Evolutionary conservation across 2,329 filamentous ascomycete species (phyloP), one percentile per base, ranked within the genome.

Genomic region (Drechslerella stenobrocha): DNA sequence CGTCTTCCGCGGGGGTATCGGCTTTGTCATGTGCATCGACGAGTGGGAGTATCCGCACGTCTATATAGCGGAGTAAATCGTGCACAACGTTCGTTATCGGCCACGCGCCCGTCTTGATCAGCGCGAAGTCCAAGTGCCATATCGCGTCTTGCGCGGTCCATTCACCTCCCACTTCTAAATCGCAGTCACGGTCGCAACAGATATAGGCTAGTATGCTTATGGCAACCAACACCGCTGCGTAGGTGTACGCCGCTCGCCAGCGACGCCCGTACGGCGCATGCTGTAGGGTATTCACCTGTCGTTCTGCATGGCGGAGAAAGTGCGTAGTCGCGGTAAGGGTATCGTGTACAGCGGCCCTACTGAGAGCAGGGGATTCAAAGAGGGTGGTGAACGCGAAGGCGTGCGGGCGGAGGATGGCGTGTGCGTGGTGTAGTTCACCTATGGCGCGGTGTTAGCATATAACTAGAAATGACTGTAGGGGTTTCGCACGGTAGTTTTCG

Each of bases 101-200:
- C 63, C 55, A 67, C 15, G 55, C 63, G 11, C 50, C 46, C 3
- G 63, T 60, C 35, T 67, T 67, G 30, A 67, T 67, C 5, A 67
- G 26, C 3, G 55, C 63, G 40, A 67, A 67, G n/a, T 67, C 63
- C n/a, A 67, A 42, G 24, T 67, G 63, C 15, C 60, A 55, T 3
- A 67, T 67, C 2, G 35, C 34, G 56, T 67, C 63, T 15, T 67
- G 63, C 18, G 35, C 30, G 6, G 24, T 46, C 63, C 63, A 67
- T 24, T 52, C 32, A 23, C 42, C 34, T 5, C 23, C 15, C 28
- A 26, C 18, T 35, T 45, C 11, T 11, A n/a, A 8, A 15, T 26
- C 5, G 30, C 2, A 3, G n/a, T 7, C 3, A 34, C 18, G 9
- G 13, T n/a, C n/a, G 20, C 13, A 6, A 15, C 24, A 15, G 32